phyloP scores from a whole-genome alignment of 305 asterid genomes.

The Solanum hybrid region DNA sequence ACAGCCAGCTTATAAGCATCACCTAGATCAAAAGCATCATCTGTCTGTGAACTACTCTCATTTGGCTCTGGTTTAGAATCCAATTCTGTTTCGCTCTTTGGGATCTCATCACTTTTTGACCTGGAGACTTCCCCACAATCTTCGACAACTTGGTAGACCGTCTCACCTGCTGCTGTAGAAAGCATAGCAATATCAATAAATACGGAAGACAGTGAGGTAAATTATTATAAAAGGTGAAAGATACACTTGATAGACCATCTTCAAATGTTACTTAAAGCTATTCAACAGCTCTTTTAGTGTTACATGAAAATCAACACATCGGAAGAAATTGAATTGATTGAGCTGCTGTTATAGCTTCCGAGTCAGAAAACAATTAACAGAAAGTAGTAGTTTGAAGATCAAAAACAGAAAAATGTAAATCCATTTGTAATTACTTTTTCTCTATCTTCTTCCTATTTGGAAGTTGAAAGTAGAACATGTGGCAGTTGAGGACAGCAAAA shows the following conservation, averaged over 20 bases:
- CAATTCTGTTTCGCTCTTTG: slow-evolving; percentile 19
- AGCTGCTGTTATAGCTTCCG: neutral
- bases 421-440: neutral
- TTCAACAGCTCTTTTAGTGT: neutral
- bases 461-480: neutral
- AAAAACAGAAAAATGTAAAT: neutral
- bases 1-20: slow-evolving; percentile 79
- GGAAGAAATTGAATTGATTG: neutral
- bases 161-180: slow-evolving; percentile 11
- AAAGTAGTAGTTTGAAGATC: neutral
- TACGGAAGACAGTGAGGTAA: neutral
- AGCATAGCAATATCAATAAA: slow-evolving; percentile 15
- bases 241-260: neutral
- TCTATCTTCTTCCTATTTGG: neutral
- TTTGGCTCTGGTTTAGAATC: slow-evolving; percentile 30
- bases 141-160: slow-evolving; percentile 10
- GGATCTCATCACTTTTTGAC: slow-evolving; percentile 14
- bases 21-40: slow-evolving; percentile 53
- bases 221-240: neutral
- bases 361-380: neutral
- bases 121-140: slow-evolving; percentile 15
- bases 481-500: neutral
- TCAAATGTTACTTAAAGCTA: neutral
- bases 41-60: slow-evolving; percentile 21
- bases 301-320: neutral